Percentiles rank a stretch among this genome's conserved stretches.
Conservation (phyloP, 2,329 filamentous ascomycete genomes). For the Alternaria triticina region DNA sequence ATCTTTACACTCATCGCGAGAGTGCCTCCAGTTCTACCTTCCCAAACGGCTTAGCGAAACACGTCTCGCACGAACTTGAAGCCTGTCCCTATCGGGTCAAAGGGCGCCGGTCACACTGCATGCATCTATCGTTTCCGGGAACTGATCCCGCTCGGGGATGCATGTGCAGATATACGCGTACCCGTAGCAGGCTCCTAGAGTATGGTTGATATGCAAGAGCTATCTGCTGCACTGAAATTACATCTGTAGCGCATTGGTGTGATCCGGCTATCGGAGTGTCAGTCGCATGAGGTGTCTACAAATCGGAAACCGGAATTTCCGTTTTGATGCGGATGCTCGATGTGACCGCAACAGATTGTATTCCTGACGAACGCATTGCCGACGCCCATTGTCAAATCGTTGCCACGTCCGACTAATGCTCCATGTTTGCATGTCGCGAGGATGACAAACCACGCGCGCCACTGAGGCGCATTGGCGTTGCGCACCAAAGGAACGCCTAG, state of each 20-base stretch:
- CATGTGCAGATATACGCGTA: background rate
- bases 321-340: background rate
- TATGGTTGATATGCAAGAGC: background rate
- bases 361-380: constrained; percentile 1
- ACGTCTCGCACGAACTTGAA: background rate
- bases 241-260: background rate
- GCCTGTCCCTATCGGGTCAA: constrained; percentile 1
- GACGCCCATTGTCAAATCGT: background rate
- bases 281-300: background rate
- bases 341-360: background rate
- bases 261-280: background rate
- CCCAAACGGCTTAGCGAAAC: constrained; percentile 9
- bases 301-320: background rate
- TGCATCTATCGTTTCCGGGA: constrained; percentile 2
- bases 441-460: constrained; percentile 1
- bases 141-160: background rate
- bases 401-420: background rate
- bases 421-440: background rate
- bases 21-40: constrained; percentile 4
- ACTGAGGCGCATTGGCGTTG: background rate
- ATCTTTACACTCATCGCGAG: background rate
- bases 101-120: constrained; percentile 3
- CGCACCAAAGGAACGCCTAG: background rate
- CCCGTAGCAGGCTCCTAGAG: background rate
- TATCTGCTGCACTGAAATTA: background rate